These are phyloP conservation scores for Acanthamoeba triangularis DNA, from an alignment of 208 protist genomes.

Conservation along the genomic window DNA sequence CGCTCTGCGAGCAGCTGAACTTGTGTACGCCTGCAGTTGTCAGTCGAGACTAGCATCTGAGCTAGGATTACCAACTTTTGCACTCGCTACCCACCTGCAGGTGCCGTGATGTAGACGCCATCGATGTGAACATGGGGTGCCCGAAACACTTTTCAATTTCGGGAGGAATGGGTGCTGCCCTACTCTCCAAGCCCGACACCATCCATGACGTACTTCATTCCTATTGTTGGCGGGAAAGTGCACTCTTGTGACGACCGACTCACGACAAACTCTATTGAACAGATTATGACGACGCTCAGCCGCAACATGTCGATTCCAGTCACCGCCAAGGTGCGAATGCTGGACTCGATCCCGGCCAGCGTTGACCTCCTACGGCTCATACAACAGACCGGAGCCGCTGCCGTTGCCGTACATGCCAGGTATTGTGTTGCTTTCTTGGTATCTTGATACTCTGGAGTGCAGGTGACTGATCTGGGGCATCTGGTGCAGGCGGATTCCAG, in stretches of 20 bases:
- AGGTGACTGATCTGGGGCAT: conserved; percentile 76
- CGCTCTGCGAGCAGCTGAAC: conserved; percentile 93
- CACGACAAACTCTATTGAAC: not conserved
- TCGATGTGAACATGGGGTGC: conserved; percentile 99
- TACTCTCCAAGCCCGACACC: conserved; percentile 92
- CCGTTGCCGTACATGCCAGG: conserved; percentile 89
- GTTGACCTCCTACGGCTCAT: conserved; percentile 87
- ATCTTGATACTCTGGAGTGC: not conserved
- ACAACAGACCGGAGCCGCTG: conserved; percentile 85
- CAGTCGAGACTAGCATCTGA: not conserved
- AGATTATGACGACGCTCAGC: conserved; percentile 86
- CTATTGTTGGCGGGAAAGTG: not conserved
- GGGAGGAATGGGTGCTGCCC: conserved; percentile 97
- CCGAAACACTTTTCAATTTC: conserved; percentile 97
- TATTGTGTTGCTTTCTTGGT: conserved; percentile 34
- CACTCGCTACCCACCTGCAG: not conserved
- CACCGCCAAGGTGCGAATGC: conserved; percentile 92
- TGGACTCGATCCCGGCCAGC: conserved; percentile 85
- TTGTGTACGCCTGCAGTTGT: conserved; percentile 91
- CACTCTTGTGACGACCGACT: too few relatives aligned
- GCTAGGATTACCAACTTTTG: too few relatives aligned
- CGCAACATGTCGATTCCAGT: conserved; percentile 82
- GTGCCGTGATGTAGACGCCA: conserved; percentile 94
- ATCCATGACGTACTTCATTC: conserved; percentile 72
- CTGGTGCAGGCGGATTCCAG: conserved; percentile 77